Base-by-base conservation (phyloP, 495 filamentous ascomycete species). In the Sporormia fimetaria region DNA sequence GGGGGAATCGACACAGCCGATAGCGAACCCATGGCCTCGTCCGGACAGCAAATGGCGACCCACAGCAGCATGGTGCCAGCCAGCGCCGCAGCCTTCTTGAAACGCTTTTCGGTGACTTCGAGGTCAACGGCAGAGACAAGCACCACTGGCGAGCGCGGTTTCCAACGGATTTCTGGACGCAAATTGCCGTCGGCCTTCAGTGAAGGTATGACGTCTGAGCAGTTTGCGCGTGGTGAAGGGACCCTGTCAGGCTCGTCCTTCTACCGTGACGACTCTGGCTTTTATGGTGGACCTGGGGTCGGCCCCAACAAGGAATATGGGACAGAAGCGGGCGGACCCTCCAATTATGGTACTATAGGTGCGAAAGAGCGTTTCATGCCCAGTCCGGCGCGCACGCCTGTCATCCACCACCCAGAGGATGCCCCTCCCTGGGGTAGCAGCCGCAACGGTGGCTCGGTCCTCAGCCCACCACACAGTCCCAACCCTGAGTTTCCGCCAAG, bases 351-450 rank as follows among this genome's bases (percentile, higher is more conserved):
- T 57, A 7, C 65, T 63, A 29, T 57, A 58, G 21, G 57, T 31
- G 42, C 25, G 28, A 48, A 24, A 50, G 56, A 36, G 42, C 53
- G 60, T 14, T 54, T 69, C 11, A 59, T 64, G 45, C 65, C 71
- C 7, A 64, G 64, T 3, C 70, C 68, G 3, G 68, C 67, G 2
- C 60, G 69, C 16, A 67, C 70, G 6, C 71, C 71, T 2, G 51
- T 69, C 14, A 42, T 54, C 14, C 42, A 61, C 64, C 29, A 67
- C 56, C 21, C 61, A 62, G 25, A 63, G 61, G 23, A 64, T 55
- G 17, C 51, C 57, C 40, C 45, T 18, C 44, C 57, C 26, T 51
- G 51, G 36, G 46, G 46, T 9, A 25, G 39, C 12, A 42, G 21
- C 15, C 46, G 40, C 23, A 49, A 43, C 20, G 46, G 29, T 3